Conservation (phyloP, 108 stramenopile species). For the Nannochloropsis oceanica region DNA sequence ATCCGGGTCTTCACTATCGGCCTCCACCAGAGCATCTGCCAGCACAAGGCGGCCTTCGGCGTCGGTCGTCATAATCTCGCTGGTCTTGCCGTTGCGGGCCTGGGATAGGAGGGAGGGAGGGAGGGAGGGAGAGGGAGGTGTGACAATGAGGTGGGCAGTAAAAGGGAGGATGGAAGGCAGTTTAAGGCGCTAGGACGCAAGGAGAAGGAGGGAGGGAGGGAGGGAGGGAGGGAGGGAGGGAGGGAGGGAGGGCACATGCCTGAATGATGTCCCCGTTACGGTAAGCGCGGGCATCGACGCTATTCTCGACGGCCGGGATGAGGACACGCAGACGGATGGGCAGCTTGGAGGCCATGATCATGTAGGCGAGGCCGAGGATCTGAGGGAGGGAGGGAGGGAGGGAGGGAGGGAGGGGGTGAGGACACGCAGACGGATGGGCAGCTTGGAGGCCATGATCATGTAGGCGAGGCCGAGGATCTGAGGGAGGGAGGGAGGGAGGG, state of each 20-base stretch:
- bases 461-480: too few species aligned
- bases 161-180: background rate
- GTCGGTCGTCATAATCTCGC: slow-evolving; percentile 25
- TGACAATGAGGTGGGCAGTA: background rate
- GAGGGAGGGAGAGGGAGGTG: background rate
- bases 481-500: too few species aligned
- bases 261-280: background rate
- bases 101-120: background rate
- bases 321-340: slow-evolving; percentile 18
- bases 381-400: background rate
- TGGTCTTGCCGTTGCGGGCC: slow-evolving; percentile 36
- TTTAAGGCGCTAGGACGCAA: background rate
- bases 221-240: background rate
- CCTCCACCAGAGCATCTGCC: slow-evolving; percentile 40
- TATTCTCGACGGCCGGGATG: slow-evolving; percentile 29
- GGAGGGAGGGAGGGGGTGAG: background rate
- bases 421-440: too few species aligned
- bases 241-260: background rate
- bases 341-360: slow-evolving; percentile 15
- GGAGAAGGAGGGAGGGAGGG: background rate
- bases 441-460: too few species aligned
- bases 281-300: background rate
- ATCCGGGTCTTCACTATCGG: slow-evolving; percentile 24
- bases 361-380: slow-evolving; percentile 25
- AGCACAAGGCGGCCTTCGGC: slow-evolving; percentile 51